A percentile compares a stretch with the other conserved stretches of the same genome.
phyloP scores from a whole-genome alignment of 106 monocot genomes.

The Platanthera zijinensis region DNA sequence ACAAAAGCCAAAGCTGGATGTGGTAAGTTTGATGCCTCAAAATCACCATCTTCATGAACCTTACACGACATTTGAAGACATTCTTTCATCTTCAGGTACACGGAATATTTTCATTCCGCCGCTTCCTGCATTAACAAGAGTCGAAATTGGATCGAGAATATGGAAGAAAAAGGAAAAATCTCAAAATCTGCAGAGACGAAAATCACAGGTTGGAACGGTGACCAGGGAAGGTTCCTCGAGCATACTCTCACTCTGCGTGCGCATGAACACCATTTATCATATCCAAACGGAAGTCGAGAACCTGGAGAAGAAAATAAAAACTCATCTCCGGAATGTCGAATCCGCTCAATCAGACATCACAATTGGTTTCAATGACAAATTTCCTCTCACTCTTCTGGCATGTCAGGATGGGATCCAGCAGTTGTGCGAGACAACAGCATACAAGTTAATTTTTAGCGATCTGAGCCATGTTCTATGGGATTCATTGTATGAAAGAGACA shows the following conservation, averaged over 20 bases:
- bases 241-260: conserved; percentile 66
- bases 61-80: neutral
- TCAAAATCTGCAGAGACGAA: conserved; percentile 40
- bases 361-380: conserved; percentile 49
- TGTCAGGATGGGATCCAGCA: conserved; percentile 84
- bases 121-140: conserved; percentile 76
- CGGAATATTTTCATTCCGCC: conserved; percentile 62
- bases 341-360: conserved; percentile 63
- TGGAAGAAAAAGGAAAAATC: conserved; percentile 82
- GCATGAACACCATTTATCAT: conserved; percentile 81
- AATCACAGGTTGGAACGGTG: conserved; percentile 57
- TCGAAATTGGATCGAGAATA: conserved; percentile 51
- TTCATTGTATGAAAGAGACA: conserved; percentile 53
- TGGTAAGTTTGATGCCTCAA: conserved; percentile 40
- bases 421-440: conserved; percentile 73
- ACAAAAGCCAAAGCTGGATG: conserved; percentile 73
- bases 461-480: conserved; percentile 81
- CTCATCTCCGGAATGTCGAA: conserved; percentile 73
- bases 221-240: conserved; percentile 39
- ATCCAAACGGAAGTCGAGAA: conserved; percentile 60
- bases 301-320: conserved; percentile 68
- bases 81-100: conserved; percentile 46
- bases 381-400: conserved; percentile 54
- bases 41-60: neutral
- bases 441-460: conserved; percentile 73